Evolutionary conservation across 768 basidiomycete genomes (phyloP), one percentile per base, ranked within the genome.

Genomic region (Agaricus subrufescens): DNA sequence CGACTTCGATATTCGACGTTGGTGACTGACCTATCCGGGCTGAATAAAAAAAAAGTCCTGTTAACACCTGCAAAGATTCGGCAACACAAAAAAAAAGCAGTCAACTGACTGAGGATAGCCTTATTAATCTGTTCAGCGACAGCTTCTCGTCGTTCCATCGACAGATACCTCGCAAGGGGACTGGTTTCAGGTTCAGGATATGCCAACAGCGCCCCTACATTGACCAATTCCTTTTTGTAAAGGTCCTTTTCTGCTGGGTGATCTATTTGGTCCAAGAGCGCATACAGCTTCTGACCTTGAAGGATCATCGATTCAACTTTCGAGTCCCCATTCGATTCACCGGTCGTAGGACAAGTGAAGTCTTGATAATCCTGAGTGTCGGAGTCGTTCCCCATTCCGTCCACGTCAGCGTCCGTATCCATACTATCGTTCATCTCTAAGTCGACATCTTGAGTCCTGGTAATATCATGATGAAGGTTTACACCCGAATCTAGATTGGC

Each of bases 71-170:
- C 10, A 48, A 39, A 46, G 19, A 37, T 30, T 6, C 38, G 1
- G 19, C 7, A 46, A 25, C 29, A 48, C 29, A 8, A 34, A 34
- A 37, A 37, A 23, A 34, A 49, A 34, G 30, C 11, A 47, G 6
- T 10, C 19, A 25, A 77, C 91, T 66, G 62, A 94, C 94, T 74
- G 11, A 97, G 70, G 46, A 97, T 89, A 14, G 94, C 94, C 44
- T 82, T 78, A 61, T 95, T 89, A 42, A 98, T 85, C 71, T 94
- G 90, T 56, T 92, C 89, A 4, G 94, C 94, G 23, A 97, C 81
- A 4, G 81, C 83, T 60, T 90, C 87, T 57, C 94, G 81, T 64
- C 94, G 75, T 51, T 82, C 83, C 67, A 87, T 85, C 38, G 80
- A 79, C 58, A 97, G 69, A 69, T 95, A 98, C 54, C 79, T 84